Evolutionary conservation across 345 rosid genomes (phyloP).

Genomic region (Citrus inodora): DNA sequence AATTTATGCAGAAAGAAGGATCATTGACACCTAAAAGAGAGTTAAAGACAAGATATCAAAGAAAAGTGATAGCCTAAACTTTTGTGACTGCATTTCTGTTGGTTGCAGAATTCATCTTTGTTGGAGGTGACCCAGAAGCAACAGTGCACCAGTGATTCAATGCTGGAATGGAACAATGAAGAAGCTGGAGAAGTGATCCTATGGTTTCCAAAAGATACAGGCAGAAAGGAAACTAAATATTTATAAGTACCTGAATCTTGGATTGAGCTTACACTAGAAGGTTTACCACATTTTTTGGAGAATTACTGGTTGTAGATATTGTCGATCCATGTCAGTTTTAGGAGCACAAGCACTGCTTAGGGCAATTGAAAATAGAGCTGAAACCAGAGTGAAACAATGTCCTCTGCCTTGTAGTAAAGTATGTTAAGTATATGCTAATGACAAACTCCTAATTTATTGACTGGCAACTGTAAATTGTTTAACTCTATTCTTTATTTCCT

Average conservation of each 20-base stretch:
- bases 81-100: slow-evolving; percentile 25
- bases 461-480: no score
- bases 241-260: neutral
- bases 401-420: neutral
- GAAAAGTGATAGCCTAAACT: neutral
- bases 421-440: no score
- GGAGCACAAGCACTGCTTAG: neutral
- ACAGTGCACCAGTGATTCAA: slow-evolving; percentile 14
- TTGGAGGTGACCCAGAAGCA: slow-evolving; percentile 51
- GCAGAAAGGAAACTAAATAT: neutral
- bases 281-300: neutral
- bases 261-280: no score
- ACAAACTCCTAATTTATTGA: no score
- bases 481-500: no score
- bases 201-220: no score
- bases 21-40: neutral
- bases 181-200: neutral
- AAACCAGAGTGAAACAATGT: neutral
- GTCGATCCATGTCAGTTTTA: neutral
- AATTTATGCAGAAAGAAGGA: neutral
- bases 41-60: neutral
- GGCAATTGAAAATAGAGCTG: neutral
- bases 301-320: neutral
- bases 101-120: slow-evolving; percentile 63
- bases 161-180: neutral